These are phyloP conservation scores for Zymoseptoria crescenta DNA, from an alignment of 2,329 filamentous ascomycete genomes.

Conservation along the genomic window DNA sequence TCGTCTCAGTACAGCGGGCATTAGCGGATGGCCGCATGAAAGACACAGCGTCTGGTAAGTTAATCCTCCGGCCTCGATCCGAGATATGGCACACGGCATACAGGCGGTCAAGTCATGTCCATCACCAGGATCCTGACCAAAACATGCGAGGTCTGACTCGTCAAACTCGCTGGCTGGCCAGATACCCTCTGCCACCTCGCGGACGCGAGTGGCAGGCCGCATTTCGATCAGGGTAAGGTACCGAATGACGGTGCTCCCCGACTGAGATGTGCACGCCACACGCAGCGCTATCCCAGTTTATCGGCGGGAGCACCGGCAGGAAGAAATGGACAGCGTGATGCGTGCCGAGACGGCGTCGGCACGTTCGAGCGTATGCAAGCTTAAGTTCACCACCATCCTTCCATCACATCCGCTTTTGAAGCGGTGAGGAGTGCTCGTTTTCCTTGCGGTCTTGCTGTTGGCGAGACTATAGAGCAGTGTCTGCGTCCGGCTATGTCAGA, in stretches of 20 bases:
- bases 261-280: not conserved
- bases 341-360: not conserved
- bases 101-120: not conserved
- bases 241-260: not conserved
- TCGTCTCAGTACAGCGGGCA: not conserved
- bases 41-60: not conserved
- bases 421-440: not conserved
- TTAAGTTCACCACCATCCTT: not conserved
- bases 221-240: not conserved
- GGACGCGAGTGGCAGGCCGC: not conserved
- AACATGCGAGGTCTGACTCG: not conserved
- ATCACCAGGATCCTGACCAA: not conserved
- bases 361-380: not conserved
- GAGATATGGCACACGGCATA: not conserved
- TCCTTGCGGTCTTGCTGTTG: not conserved
- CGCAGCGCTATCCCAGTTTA: not conserved
- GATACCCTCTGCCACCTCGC: not conserved
- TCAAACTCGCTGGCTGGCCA: not conserved
- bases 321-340: not conserved
- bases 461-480: not conserved
- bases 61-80: not conserved
- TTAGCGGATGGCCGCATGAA: not conserved
- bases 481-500: not conserved
- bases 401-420: not conserved
- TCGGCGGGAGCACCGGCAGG: not conserved